Evolutionary conservation across 2,329 filamentous ascomycete genomes (phyloP), one percentile per base, ranked within the genome.

Genomic region (Chaetothyriales sp.): DNA sequence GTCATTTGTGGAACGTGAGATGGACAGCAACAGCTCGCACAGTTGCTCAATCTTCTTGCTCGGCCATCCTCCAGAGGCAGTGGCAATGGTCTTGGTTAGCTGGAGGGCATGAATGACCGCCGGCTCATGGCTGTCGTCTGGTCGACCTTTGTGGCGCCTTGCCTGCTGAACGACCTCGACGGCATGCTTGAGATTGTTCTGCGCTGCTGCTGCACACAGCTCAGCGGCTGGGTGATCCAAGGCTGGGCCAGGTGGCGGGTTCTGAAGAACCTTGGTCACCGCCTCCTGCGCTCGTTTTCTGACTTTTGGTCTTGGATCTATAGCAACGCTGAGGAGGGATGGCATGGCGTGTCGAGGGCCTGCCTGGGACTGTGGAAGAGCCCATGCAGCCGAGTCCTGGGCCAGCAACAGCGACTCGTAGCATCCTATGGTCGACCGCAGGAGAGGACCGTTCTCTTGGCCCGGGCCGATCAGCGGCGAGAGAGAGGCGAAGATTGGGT

Each of bases 221-320:
- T 95, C 89, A 46, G 90, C 85, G 22, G 88, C 92, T 1, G 92
- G 92, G 64, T 98, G 92, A 59, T 98, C 92, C 54, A 95, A 70
- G 2, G 86, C 89, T 1, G 92, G 92, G 57, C 86, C 95, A 0
- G 90, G 89, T 0, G 92, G 92, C 7, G 88, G 86, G 54, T 81
- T 84, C 66, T 83, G 82, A 52, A 98, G 76, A 3, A 98, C 81
- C 56, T 83, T 85, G 49, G 82, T 81, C 58, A 98, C 68, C 2
- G 89, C 87, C 63, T 96, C 90, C 66, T 94, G 86, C 5, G 92
- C 87, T 66, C 89, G 76, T 77, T 92, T 95, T 60, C 92, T 79
- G 47, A 96, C 87, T 71, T 98, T 98, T 1, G 92, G 92, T 51
- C 90, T 77, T 56, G 81, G 83, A 64, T 96, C 90, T 48, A 95